These are phyloP conservation scores for Tricholoma sp. DNA, from an alignment of 768 basidiomycete genomes.

Conservation along the genomic window DNA sequence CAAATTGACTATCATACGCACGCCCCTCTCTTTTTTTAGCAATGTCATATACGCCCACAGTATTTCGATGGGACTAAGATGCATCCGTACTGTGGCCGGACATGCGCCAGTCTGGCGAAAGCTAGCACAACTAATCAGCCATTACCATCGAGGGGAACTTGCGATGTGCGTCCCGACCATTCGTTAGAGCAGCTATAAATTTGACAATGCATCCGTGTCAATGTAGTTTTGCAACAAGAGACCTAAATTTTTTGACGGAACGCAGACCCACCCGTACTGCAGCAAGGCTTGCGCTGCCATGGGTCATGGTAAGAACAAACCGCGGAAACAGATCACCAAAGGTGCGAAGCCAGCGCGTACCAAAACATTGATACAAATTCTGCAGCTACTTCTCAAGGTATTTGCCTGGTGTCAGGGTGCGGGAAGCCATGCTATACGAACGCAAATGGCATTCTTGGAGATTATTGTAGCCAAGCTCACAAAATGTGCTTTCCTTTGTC, in stretches of 20 bases:
- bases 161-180: conserved; percentile 36
- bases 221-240: conserved; percentile 52
- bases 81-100: conserved; percentile 56
- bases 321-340: conserved; percentile 5
- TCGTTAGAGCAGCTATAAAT: conserved; percentile 1
- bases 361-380: neutral
- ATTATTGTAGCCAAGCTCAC: conserved; percentile 49
- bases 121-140: conserved; percentile 15
- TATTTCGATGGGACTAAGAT: conserved; percentile 50
- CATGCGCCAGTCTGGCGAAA: conserved; percentile 46
- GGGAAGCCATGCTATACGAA: conserved; percentile 37
- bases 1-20: conserved; percentile 5
- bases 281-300: conserved; percentile 56
- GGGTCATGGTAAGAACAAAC: conserved; percentile 1
- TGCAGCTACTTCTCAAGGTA: conserved; percentile 21
- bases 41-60: conserved; percentile 52
- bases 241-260: conserved; percentile 56
- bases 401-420: conserved; percentile 50
- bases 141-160: conserved; percentile 36
- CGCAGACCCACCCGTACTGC: conserved; percentile 56
- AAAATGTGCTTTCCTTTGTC: conserved; percentile 32
- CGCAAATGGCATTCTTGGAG: conserved; percentile 32
- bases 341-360: conserved; percentile 9
- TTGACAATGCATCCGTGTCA: neutral
- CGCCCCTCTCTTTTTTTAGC: conserved; percentile 29